These are phyloP conservation scores for Arthrinium phaeospermum DNA, from an alignment of 2,329 filamentous ascomycete genomes.

Conservation along the genomic window DNA sequence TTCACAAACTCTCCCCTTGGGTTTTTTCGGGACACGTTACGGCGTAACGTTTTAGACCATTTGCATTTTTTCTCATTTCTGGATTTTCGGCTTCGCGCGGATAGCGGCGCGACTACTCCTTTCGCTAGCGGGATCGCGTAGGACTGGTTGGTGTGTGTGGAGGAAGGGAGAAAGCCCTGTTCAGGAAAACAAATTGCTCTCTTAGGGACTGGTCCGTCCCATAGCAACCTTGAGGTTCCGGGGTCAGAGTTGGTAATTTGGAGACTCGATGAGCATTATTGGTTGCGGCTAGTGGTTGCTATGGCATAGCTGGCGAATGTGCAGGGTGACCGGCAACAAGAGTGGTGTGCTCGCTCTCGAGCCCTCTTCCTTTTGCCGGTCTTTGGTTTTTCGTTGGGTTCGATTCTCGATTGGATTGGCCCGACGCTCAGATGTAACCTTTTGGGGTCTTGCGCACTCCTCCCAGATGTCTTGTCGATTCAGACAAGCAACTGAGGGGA, in stretches of 20 bases:
- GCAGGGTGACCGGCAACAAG: not conserved
- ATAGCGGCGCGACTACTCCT: conserved; percentile 11
- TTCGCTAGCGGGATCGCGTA: conserved; percentile 9
- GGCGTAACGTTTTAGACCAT: conserved; percentile 14
- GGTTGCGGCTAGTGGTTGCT: conserved; percentile 9
- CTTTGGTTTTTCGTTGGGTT: conserved; percentile 12
- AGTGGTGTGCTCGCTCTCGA: not conserved
- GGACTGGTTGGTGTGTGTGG: not conserved
- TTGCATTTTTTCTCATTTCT: conserved; percentile 1
- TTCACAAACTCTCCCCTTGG: conserved; percentile 3
- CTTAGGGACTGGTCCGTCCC: not conserved
- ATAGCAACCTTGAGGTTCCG: not conserved
- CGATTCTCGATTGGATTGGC: not conserved
- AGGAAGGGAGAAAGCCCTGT: not conserved
- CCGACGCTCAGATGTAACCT: conserved; percentile 5
- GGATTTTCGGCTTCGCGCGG: conserved; percentile 1
- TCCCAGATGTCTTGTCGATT: not conserved
- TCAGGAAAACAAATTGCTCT: conserved; percentile 6
- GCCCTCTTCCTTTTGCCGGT: not conserved
- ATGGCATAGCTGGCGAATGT: conserved; percentile 7
- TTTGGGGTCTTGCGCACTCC: not conserved
- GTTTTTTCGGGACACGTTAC: not conserved
- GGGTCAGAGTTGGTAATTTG: not conserved
- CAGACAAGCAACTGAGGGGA: not conserved
- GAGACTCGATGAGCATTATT: conserved; percentile 5